Evolutionary conservation across 768 basidiomycete genomes (phyloP).

Genomic region (Gelatoporia subvermispora): DNA sequence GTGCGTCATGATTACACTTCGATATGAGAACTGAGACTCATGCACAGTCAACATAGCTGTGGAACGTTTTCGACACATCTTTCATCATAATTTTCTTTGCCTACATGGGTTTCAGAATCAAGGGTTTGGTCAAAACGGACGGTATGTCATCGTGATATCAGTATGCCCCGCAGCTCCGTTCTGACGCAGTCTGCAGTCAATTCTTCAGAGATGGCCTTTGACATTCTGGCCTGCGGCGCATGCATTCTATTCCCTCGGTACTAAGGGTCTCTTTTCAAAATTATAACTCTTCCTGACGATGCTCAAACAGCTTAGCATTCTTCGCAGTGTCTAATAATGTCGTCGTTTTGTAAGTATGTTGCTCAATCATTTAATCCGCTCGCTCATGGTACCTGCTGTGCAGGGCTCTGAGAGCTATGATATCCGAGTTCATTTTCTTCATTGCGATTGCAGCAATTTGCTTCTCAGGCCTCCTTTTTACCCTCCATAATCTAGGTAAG

Average conservation of each 20-base stretch:
- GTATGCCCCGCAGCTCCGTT: not conserved
- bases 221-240: constrained; percentile 78
- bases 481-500: constrained; percentile 46
- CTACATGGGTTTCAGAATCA: constrained; percentile 61
- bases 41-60: constrained; percentile 50
- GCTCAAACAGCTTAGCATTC: constrained; percentile 58
- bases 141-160: constrained; percentile 29
- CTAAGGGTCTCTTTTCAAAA: constrained; percentile 8
- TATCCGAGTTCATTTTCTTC: constrained; percentile 73
- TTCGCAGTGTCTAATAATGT: constrained; percentile 77
- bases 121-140: constrained; percentile 52
- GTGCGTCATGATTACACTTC: constrained; percentile 31
- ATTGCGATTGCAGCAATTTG: constrained; percentile 72
- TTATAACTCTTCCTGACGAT: not conserved
- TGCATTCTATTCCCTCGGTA: constrained; percentile 84
- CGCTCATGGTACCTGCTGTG: not conserved
- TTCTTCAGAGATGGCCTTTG: constrained; percentile 67
- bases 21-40: not conserved
- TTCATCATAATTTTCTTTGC: constrained; percentile 66
- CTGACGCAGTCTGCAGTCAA: constrained; percentile 27
- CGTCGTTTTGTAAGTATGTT: constrained; percentile 58
- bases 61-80: constrained; percentile 85
- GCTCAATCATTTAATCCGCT: too few relatives aligned
- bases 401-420: constrained; percentile 80
- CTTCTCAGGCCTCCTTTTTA: constrained; percentile 72